phyloP scores from a whole-genome alignment of 495 filamentous ascomycete species.

The Aeminium ludgeri region DNA sequence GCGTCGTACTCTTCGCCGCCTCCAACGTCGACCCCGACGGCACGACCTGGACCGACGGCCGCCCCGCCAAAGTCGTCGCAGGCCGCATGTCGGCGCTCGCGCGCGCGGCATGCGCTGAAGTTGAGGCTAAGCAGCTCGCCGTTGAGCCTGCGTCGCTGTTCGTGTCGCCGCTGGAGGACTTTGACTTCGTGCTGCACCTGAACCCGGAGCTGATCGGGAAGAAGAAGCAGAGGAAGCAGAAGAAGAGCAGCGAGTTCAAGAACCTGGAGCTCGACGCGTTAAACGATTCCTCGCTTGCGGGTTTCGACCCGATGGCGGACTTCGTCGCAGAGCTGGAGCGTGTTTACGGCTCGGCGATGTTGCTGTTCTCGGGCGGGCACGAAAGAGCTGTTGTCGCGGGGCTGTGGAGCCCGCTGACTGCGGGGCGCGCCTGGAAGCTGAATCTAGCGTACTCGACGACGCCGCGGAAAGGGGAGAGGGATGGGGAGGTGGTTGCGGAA shows the following conservation, averaged over 20 bases:
- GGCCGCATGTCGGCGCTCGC: constrained; percentile 68
- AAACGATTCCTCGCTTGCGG: constrained; percentile 26
- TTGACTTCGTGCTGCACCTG: constrained; percentile 69
- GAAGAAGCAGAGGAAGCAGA: constrained; percentile 21
- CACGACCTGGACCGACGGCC: constrained; percentile 58
- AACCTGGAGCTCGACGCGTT: constrained; percentile 41
- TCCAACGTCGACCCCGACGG: constrained; percentile 63
- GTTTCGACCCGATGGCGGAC: constrained; percentile 30
- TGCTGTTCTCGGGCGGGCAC: constrained; percentile 55
- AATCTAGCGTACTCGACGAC: constrained; percentile 52
- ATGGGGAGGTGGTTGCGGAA: constrained; percentile 29
- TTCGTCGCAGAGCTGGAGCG: constrained; percentile 45
- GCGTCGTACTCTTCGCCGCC: constrained; percentile 62
- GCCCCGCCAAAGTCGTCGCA: constrained; percentile 67
- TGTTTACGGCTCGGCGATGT: constrained; percentile 42
- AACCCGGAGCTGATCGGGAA: constrained; percentile 16
- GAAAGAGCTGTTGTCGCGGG: constrained; percentile 48
- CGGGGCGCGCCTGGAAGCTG: constrained; percentile 43
- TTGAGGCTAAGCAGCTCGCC: constrained; percentile 39
- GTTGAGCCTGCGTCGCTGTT: constrained; percentile 51
- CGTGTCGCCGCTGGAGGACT: constrained; percentile 48
- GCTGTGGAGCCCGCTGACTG: constrained; percentile 60
- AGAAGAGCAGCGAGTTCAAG: constrained; percentile 38
- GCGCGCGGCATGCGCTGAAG: constrained; percentile 44
- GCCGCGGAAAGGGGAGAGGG: constrained; percentile 24